These are phyloP conservation scores for Candida boleticola DNA, from an alignment of 805 yeast genomes.

Conservation along the genomic window DNA sequence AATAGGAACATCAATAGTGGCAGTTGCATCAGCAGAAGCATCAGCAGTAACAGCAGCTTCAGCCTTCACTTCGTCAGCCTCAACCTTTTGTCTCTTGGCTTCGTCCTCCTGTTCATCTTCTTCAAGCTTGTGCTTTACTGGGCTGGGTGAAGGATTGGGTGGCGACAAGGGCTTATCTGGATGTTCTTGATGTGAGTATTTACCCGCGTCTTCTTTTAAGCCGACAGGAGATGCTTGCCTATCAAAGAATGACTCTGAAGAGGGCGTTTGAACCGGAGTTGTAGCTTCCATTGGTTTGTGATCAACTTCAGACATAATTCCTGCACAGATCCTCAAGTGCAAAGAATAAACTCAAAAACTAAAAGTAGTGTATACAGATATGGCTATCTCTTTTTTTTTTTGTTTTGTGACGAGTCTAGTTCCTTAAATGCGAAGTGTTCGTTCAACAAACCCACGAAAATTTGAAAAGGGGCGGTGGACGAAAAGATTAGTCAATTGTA, in stretches of 20 bases:
- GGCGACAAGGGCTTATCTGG: slow-evolving; percentile 43
- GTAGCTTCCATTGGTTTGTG: slow-evolving; percentile 21
- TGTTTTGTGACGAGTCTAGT: neutral
- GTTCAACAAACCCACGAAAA: neutral
- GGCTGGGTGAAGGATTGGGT: slow-evolving; percentile 45
- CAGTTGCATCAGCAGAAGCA: slow-evolving; percentile 7
- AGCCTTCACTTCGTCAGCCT: slow-evolving; percentile 8
- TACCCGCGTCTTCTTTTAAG: slow-evolving; percentile 1
- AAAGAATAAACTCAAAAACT: neutral
- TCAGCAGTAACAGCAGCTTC: slow-evolving; percentile 6
- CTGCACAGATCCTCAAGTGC: slow-evolving; percentile 1
- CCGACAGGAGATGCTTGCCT: slow-evolving; percentile 8
- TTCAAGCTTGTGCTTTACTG: slow-evolving; percentile 32
- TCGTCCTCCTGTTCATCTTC: slow-evolving; percentile 20
- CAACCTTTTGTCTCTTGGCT: slow-evolving; percentile 19
- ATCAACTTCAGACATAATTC: slow-evolving; percentile 25
- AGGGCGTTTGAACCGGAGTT: slow-evolving; percentile 40
- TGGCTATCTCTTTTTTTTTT: neutral
- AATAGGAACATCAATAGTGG: slow-evolving; percentile 3
- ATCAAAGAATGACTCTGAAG: slow-evolving; percentile 28
- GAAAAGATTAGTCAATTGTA: neutral
- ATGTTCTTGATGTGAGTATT: slow-evolving; percentile 9
- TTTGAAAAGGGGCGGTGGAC: neutral
- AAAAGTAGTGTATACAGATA: neutral
- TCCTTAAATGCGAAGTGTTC: slow-evolving; percentile 1